Evolutionary conservation across 768 basidiomycete species (phyloP), one percentile per base, ranked within the genome.

Genomic region (Hypholoma sublateritium): DNA sequence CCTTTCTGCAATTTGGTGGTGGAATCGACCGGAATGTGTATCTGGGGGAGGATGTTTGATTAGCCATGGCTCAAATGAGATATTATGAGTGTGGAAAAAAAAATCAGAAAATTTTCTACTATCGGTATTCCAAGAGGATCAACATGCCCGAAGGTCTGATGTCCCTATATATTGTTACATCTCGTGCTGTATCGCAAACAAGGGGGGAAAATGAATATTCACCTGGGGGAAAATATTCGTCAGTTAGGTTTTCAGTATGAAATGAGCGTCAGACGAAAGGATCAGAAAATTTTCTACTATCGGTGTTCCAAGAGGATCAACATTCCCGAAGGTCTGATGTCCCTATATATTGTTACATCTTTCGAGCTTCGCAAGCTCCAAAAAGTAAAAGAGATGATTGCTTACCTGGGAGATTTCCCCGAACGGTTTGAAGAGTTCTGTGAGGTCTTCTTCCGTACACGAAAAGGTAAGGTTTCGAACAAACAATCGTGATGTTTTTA

Each of bases 391-490:
- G 44, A 21, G 14, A 19, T 59, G 25, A 13, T 60, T 43, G 49
- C 84, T 79, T 59, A 93, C 93, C 88, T 95, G 89, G 41, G 80
- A 79, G 34, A 97, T 68, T 44, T 83, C 76, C 8, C 95, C 95
- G 67, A 83, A 92, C 0, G 81, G 75, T 3, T 71, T 68, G 69
- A 95, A 94, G 2, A 87, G 77, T 12, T 80, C 77, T 2, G 70
- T 65, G 0, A 98, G 72, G 49, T 97, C 94, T 2, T 76, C 70
- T 16, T 89, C 82, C 6, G 88, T 87, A 56, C 90, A 92, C 0
- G 87, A 83, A 65, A 94, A 98, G 0, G 94, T 80, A n/a, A 99
- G 72, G 67, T 98, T 99, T n/a, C 97, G 92, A 5, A 99, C 74
- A 67, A 98, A 98, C 2, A 98, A 75, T 4, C 95, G 84, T 1